Evolutionary conservation across 176 grass and related monocot species (phyloP), one percentile per base, ranked within the genome.

Genomic region (Carex kokanica): DNA sequence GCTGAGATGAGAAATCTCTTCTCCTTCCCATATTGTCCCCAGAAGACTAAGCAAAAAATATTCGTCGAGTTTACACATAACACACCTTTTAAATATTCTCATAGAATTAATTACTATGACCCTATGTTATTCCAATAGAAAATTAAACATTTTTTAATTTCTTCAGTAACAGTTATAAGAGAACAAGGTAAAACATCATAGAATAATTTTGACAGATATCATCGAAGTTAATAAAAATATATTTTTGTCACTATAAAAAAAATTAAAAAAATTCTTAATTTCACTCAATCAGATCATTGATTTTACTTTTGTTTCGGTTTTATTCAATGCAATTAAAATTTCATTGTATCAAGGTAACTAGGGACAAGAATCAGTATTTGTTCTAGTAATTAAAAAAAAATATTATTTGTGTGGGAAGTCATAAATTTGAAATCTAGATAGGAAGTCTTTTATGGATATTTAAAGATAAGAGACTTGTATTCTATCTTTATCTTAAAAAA

Each of bases 1-100:
- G 49, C 43, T 52, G 18, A 74, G 20, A 52, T 51, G 70, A 47
- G 70, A 74, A 73, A 74, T 74, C 3, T 15, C 40, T 82, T 67
- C 7, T 67, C 59, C 8, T 27, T n/a, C 62, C 40, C 43, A 17
- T 34, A 15, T 66, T 82, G 60, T 66, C 6, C 58, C 80, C 51
- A 17, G 24, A 77, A 53, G 45, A 53, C 2, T 5, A 77, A 29
- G 49, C 34, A 70, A n/a, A 41, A 32, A 11, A 67, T 67, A 15
- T 27, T 6, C 24, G 5, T 59, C 7, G 18, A 59, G 16, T 57
- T 68, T 38, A 18, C 65, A 69, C 65, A 18, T 68, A 18, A 18
- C 65, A 69, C 65, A 18, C 14, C 16, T 17, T n/a, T 40, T 36
- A 40, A 68, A 40, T 40, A 68, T 38, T 36, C 12, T n/a, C 27